These are phyloP conservation scores for Astraeus odoratus DNA, from an alignment of 768 basidiomycete genomes.

Conservation along the genomic window DNA sequence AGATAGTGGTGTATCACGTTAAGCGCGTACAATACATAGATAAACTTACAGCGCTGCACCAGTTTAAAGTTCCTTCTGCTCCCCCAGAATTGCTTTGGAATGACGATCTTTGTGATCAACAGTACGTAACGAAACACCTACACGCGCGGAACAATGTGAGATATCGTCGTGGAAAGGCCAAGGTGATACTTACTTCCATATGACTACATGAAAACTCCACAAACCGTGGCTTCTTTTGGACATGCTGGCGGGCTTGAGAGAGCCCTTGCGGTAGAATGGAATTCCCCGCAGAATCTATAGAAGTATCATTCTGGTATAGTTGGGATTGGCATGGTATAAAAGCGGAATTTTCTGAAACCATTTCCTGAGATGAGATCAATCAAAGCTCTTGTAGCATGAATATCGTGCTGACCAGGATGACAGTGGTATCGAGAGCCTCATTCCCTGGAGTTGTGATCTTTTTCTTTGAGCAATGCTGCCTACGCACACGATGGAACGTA, in stretches of 20 bases:
- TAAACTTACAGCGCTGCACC: constrained; percentile 46
- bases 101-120: constrained; percentile 56
- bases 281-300: constrained; percentile 48
- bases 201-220: constrained; percentile 66
- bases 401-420: constrained; percentile 48
- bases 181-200: constrained; percentile 42
- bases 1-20: background rate
- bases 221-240: constrained; percentile 64
- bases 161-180: background rate
- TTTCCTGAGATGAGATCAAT: constrained; percentile 42
- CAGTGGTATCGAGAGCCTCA: constrained; percentile 46
- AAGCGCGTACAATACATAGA: background rate
- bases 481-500: background rate
- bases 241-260: constrained; percentile 41
- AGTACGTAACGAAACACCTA: constrained; percentile 69
- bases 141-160: background rate
- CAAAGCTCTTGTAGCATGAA: background rate
- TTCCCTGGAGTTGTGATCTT: constrained; percentile 36
- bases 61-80: constrained; percentile 54
- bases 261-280: constrained; percentile 38
- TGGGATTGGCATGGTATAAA: constrained; percentile 49
- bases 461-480: background rate
- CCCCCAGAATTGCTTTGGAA: constrained; percentile 80
- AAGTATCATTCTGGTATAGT: constrained; percentile 30
- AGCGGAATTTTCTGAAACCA: constrained; percentile 64